Conservation (phyloP, 2,329 filamentous ascomycete genomes). For the Leptographium procerum region DNA sequence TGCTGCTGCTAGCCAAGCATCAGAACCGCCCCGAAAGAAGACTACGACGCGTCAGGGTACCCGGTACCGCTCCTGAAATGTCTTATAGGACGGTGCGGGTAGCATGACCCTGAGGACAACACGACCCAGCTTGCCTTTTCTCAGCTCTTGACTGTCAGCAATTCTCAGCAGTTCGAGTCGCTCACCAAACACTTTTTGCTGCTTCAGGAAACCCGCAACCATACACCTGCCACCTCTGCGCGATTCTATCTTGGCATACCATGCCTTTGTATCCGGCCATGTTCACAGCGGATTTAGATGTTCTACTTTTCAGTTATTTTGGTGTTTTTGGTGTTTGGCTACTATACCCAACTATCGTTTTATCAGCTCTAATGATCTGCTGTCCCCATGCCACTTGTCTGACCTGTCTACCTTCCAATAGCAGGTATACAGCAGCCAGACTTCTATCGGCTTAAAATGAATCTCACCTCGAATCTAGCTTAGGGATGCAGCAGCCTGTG, state of each 20-base stretch:
- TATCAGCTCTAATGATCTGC: not conserved
- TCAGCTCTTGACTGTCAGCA: not conserved
- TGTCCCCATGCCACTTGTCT: not conserved
- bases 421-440: not conserved
- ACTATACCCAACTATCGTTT: not conserved
- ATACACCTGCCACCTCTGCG: not conserved
- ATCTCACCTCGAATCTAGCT: not conserved
- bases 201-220: not conserved
- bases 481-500: not conserved
- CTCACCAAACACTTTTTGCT: too few relatives aligned
- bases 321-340: not conserved
- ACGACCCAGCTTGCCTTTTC: not conserved
- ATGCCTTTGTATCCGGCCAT: not conserved
- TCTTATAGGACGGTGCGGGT: not conserved
- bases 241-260: not conserved
- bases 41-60: constrained; percentile 11
- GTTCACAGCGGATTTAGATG: not conserved
- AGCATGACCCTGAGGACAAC: not conserved
- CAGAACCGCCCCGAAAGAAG: constrained; percentile 16
- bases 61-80: constrained; percentile 6
- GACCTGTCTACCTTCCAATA: not conserved
- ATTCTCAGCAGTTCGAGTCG: too few relatives aligned
- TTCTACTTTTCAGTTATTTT: not conserved
- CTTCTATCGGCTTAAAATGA: not conserved
- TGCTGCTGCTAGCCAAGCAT: constrained; percentile 8